Conservation (phyloP, 768 basidiomycete species). For the Glaciozyma martinii region DNA sequence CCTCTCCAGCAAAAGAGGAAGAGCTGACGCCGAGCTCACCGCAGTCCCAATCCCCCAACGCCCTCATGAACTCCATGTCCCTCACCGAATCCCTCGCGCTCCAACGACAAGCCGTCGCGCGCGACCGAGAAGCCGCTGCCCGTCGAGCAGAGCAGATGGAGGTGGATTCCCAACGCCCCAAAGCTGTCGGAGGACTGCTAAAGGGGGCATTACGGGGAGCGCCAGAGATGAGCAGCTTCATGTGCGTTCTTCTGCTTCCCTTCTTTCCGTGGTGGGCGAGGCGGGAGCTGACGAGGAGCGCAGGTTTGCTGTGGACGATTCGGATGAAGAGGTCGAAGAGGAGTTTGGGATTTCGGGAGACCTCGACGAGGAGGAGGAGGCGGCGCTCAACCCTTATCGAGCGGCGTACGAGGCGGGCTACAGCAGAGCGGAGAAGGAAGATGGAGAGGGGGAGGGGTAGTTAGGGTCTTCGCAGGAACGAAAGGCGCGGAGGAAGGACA, state of each 20-base stretch:
- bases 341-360: background rate
- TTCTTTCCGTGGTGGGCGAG: background rate
- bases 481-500: background rate
- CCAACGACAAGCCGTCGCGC: conserved; percentile 13
- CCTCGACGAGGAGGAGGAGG: conserved; percentile 22
- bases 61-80: conserved; percentile 6
- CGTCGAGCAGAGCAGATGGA: background rate
- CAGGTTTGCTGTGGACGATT: background rate
- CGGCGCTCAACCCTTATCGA: conserved; percentile 22
- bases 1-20: too few species aligned
- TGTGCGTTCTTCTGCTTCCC: conserved; percentile 6
- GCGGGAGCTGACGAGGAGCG: background rate
- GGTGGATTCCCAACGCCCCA: conserved; percentile 6
- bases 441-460: background rate
- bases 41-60: background rate
- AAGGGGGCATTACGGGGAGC: conserved; percentile 9
- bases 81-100: conserved; percentile 24
- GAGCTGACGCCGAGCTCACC: background rate
- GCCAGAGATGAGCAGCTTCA: conserved; percentile 14
- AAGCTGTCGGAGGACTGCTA: conserved; percentile 10
- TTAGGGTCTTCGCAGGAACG: background rate
- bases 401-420: conserved; percentile 21
- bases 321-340: background rate
- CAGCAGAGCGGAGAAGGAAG: conserved; percentile 5
- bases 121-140: conserved; percentile 3